Evolutionary conservation across 2,329 filamentous ascomycete genomes (phyloP).

Genomic region (Exophiala alcalophila): DNA sequence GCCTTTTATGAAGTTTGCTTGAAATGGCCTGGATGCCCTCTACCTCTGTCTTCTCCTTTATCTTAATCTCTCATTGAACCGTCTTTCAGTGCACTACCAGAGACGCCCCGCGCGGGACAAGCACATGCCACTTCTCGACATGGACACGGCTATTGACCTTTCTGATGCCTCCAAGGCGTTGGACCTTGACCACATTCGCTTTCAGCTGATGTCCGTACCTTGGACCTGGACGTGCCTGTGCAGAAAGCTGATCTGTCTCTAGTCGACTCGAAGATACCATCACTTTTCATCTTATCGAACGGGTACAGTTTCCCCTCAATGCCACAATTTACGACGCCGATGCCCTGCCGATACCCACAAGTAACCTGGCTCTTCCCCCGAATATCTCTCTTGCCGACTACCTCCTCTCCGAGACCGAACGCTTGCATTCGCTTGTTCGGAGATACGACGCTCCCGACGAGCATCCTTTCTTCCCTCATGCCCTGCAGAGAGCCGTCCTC

Average conservation of each 20-base stretch:
- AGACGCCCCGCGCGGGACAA: neutral
- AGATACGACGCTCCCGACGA: slow-evolving; percentile 96
- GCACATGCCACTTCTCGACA: slow-evolving; percentile 41
- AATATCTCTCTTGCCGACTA: slow-evolving; percentile 96
- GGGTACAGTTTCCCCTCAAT: slow-evolving; percentile 95
- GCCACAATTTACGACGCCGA: slow-evolving; percentile 78
- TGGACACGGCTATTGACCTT: slow-evolving; percentile 90
- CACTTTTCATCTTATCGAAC: slow-evolving; percentile 93
- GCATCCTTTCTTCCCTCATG: slow-evolving; percentile 90
- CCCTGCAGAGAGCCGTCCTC: slow-evolving; percentile 76
- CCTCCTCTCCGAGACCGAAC: slow-evolving; percentile 86
- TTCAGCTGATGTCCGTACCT: slow-evolving; percentile 75
- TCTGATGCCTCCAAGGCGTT: slow-evolving; percentile 80
- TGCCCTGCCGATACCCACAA: slow-evolving; percentile 73
- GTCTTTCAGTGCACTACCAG: too few relatives aligned
- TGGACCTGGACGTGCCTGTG: neutral
- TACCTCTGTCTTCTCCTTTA: neutral
- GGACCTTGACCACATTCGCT: slow-evolving; percentile 87
- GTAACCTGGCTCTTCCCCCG: slow-evolving; percentile 78
- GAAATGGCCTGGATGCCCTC: too few relatives aligned
- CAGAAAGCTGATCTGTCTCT: slow-evolving; percentile 22
- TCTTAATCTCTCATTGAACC: neutral
- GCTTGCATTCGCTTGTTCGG: slow-evolving; percentile 85
- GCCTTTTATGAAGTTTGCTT: too few relatives aligned
- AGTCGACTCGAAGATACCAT: slow-evolving; percentile 98